These are phyloP conservation scores for Austroboletus novae-zelandiae DNA, from an alignment of 1,284 basidiomycete species.

Conservation along the genomic window DNA sequence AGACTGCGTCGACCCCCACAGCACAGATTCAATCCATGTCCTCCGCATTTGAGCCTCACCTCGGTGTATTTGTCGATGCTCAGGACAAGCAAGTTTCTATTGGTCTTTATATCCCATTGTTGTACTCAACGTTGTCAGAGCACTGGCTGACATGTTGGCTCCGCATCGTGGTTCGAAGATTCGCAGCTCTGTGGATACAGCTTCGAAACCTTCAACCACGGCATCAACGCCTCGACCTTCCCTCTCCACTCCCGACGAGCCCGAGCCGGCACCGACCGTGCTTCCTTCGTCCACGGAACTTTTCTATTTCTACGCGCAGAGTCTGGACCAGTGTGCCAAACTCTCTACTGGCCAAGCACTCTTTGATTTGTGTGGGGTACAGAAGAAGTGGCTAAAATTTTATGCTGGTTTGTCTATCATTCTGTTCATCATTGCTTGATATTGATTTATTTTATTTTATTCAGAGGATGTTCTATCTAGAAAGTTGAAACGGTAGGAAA, in stretches of 20 bases:
- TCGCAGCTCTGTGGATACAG: constrained; percentile 64
- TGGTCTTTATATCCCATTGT: background rate
- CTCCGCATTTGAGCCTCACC: constrained; percentile 87
- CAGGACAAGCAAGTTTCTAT: constrained; percentile 74
- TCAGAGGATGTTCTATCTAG: constrained; percentile 82
- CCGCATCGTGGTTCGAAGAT: constrained; percentile 66
- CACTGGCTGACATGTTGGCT: constrained; percentile 78
- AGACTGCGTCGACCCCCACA: constrained; percentile 47
- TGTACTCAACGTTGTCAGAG: constrained; percentile 40
- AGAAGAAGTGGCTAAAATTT: constrained; percentile 91
- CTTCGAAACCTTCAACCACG: constrained; percentile 25
- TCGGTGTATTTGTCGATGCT: constrained; percentile 92
- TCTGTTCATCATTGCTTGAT: background rate
- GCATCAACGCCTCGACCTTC: constrained; percentile 39
- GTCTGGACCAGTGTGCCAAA: constrained; percentile 90
- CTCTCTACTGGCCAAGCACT: constrained; percentile 80
- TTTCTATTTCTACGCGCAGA: constrained; percentile 97
- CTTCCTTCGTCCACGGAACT: constrained; percentile 94
- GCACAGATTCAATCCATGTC: constrained; percentile 65
- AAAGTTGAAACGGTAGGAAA: constrained; percentile 61
- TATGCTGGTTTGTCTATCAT: constrained; percentile 75
- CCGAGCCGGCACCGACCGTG: constrained; percentile 61
- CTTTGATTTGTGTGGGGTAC: constrained; percentile 75
- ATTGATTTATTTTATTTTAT: background rate
- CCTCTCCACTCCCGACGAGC: constrained; percentile 43